These are phyloP conservation scores for Ascochyta clinopodiicola DNA, from an alignment of 2,329 filamentous ascomycete genomes.

Conservation along the genomic window DNA sequence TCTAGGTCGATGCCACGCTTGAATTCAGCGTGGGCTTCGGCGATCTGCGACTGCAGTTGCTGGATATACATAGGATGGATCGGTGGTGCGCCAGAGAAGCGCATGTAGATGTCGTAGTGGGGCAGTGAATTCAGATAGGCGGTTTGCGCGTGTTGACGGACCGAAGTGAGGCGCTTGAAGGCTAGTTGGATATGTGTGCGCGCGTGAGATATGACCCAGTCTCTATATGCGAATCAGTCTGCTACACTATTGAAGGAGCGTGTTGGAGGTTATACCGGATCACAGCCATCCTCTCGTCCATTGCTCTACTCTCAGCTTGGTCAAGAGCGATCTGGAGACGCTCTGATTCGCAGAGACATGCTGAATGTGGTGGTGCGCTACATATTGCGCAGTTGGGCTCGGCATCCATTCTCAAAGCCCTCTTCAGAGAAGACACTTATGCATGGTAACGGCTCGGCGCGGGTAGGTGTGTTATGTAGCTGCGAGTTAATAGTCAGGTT, in stretches of 20 bases:
- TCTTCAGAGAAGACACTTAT: conserved; percentile 32
- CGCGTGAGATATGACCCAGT: conserved; percentile 56
- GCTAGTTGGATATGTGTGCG: conserved; percentile 54
- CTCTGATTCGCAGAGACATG: conserved; percentile 50
- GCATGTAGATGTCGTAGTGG: conserved; percentile 55
- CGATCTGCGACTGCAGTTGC: conserved; percentile 60
- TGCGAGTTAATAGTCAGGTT: background rate
- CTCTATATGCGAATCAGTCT: conserved; percentile 42
- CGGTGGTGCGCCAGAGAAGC: conserved; percentile 54
- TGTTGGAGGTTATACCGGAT: conserved; percentile 36
- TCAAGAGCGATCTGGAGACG: conserved; percentile 49
- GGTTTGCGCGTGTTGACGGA: conserved; percentile 51
- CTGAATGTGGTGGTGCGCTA: conserved; percentile 48
- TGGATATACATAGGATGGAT: conserved; percentile 50
- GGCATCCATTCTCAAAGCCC: conserved; percentile 44
- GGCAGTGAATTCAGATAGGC: conserved; percentile 54
- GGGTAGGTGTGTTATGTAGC: conserved; percentile 1
- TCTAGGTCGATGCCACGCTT: conserved; percentile 80
- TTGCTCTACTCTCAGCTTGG: conserved; percentile 48
- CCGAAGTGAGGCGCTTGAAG: conserved; percentile 50
- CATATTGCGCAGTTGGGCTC: conserved; percentile 51
- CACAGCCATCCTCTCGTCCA: conserved; percentile 44
- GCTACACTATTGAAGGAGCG: background rate
- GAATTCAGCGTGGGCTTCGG: conserved; percentile 68
- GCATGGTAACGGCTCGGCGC: conserved; percentile 37